These are phyloP conservation scores for Xylaria cubensis DNA, from an alignment of 495 filamentous ascomycete species.

Conservation along the genomic window DNA sequence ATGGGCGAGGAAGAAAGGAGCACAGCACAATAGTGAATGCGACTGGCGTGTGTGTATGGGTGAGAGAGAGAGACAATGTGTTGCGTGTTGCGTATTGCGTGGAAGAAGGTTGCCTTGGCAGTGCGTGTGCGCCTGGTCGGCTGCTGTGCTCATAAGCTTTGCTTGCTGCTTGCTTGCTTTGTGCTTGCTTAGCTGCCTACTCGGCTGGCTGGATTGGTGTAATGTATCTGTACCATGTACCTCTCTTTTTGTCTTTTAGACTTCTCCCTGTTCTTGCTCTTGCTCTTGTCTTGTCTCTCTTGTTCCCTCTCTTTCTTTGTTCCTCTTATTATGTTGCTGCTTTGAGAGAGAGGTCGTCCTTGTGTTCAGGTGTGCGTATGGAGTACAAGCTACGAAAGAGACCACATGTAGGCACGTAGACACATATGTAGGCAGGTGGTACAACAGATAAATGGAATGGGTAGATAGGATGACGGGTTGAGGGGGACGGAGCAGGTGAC, in stretches of 20 bases:
- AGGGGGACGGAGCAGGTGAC: slow-evolving; percentile 21
- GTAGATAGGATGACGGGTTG: background rate
- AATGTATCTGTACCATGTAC: background rate
- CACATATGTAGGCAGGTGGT: background rate
- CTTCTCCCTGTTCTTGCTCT: background rate
- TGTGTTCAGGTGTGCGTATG: background rate
- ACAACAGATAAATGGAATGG: background rate
- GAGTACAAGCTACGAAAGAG: background rate
- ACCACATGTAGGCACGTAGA: background rate
- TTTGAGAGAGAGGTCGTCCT: background rate
- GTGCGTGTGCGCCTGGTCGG: background rate
- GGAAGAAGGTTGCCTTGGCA: slow-evolving; percentile 6
- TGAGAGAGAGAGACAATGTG: background rate
- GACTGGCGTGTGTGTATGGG: no score
- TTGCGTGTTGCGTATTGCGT: background rate
- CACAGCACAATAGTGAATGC: no score
- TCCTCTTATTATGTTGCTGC: background rate
- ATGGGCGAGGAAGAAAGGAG: background rate
- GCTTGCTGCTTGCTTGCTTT: slow-evolving; percentile 7
- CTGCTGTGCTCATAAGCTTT: slow-evolving; percentile 1
- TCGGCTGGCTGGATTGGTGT: background rate
- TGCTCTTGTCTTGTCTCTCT: background rate
- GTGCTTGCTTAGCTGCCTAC: background rate
- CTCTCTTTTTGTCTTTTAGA: background rate
- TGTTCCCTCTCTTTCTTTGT: background rate